Percentiles rank a stretch among this genome's conserved stretches.
These are phyloP conservation scores for Panicum virgatum DNA, from an alignment of 202 grass and related monocot species.

Conservation along the genomic window DNA sequence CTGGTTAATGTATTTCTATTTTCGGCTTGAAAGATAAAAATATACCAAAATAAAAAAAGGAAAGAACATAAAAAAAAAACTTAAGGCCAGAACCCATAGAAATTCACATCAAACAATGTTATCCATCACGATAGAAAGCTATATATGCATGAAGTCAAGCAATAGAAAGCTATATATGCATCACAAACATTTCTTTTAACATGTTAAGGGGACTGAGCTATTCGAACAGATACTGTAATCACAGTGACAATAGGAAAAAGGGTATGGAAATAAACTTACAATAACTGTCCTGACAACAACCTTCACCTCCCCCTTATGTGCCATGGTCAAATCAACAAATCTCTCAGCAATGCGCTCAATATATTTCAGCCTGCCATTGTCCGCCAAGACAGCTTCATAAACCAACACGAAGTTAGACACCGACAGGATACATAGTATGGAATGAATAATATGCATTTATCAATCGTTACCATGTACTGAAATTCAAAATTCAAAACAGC, in stretches of 20 bases:
- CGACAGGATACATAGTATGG: background rate
- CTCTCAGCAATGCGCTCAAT: constrained; percentile 80
- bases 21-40: background rate
- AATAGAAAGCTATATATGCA: background rate
- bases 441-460: background rate
- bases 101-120: background rate
- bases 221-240: constrained; percentile 12
- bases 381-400: constrained; percentile 70
- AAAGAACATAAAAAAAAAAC: too few species aligned
- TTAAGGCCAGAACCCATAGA: background rate
- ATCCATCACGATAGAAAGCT: background rate
- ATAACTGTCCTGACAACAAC: constrained; percentile 76
- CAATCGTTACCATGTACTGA: background rate
- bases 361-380: constrained; percentile 84
- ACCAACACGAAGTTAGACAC: constrained; percentile 25
- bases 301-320: constrained; percentile 89
- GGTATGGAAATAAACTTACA: constrained; percentile 57
- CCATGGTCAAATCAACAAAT: constrained; percentile 94
- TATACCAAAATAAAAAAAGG: background rate
- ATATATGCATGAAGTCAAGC: background rate
- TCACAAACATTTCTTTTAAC: background rate
- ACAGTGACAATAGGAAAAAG: background rate
- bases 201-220: background rate
- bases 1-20: background rate
- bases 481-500: background rate